A percentile compares a stretch with the other conserved stretches of the same genome.
phyloP scores from a whole-genome alignment of 2,329 filamentous ascomycete genomes.

The Fusarium concolor region DNA sequence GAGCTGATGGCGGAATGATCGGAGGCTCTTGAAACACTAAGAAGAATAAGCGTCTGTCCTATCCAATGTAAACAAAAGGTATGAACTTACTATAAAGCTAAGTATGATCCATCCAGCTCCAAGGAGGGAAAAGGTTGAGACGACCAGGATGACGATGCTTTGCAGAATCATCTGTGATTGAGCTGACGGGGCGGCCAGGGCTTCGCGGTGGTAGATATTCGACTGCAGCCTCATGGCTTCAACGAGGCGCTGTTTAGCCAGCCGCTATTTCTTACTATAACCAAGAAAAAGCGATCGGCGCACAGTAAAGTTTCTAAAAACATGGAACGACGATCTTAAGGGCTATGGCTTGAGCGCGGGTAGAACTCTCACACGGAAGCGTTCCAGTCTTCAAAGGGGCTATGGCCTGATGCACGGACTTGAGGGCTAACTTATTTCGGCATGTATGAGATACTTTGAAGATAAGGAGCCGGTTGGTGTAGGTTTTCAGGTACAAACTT shows the following conservation, averaged over 20 bases:
- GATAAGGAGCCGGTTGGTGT: too few relatives aligned
- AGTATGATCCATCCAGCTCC: neutral
- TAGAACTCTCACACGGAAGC: too few relatives aligned
- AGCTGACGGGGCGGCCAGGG: neutral
- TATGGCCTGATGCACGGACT: too few relatives aligned
- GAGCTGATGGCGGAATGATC: neutral
- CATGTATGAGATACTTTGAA: too few relatives aligned
- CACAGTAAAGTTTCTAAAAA: neutral
- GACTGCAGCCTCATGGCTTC: neutral
- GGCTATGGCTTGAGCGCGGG: neutral
- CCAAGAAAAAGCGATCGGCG: neutral
- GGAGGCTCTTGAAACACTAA: neutral
- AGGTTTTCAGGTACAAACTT: too few relatives aligned
- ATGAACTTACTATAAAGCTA: neutral
- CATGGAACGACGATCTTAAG: neutral
- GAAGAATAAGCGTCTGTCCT: neutral
- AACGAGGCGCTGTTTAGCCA: neutral
- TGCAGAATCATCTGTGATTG: neutral
- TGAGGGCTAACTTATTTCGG: too few relatives aligned
- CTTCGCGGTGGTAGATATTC: neutral
- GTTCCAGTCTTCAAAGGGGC: too few relatives aligned
- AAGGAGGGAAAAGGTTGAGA: neutral
- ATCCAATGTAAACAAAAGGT: accelerated
- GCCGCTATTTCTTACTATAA: neutral
- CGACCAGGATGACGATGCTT: neutral